These are phyloP conservation scores for Eimeria praecox DNA, from an alignment of 169 alveolate species.

Conservation along the genomic window DNA sequence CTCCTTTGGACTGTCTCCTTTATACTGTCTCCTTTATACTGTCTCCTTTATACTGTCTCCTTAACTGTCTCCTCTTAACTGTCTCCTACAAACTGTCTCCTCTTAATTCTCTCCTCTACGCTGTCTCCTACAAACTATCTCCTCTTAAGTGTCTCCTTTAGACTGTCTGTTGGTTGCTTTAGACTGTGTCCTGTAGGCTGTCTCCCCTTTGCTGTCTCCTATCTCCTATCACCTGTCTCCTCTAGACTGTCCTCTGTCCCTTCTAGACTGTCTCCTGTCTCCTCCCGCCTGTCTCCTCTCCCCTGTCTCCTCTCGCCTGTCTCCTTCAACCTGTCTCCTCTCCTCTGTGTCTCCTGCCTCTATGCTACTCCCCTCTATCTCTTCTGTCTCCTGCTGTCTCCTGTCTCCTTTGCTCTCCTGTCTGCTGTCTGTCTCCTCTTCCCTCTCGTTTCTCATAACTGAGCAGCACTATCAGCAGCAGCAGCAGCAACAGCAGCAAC, in stretches of 20 bases:
- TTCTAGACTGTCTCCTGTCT: background rate
- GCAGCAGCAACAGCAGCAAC: constrained; percentile 18
- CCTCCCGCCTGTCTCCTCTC: background rate
- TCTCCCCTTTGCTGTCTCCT: background rate
- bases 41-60: too few relatives aligned
- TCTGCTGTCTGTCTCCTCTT: too few relatives aligned
- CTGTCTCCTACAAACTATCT: too few relatives aligned
- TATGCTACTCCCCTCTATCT: background rate
- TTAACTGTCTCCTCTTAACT: too few relatives aligned
- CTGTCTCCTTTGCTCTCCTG: too few relatives aligned
- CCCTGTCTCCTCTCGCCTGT: background rate
- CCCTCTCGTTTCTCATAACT: background rate
- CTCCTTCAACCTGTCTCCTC: background rate
- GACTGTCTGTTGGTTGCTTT: background rate
- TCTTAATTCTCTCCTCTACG: too few relatives aligned
- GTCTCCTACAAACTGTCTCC: too few relatives aligned
- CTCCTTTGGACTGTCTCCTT: background rate
- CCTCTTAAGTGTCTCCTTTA: background rate
- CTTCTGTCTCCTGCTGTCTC: constrained; percentile 15
- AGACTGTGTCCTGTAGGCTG: too few relatives aligned
- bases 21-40: too few relatives aligned
- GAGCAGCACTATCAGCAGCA: background rate
- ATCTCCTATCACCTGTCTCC: background rate
- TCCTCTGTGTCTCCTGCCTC: too few relatives aligned
- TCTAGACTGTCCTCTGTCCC: background rate